Percentiles rank a stretch among this genome's conserved stretches.
These are phyloP conservation scores for Parathielavia hyrcaniae DNA, from an alignment of 495 filamentous ascomycete genomes.

Conservation along the genomic window DNA sequence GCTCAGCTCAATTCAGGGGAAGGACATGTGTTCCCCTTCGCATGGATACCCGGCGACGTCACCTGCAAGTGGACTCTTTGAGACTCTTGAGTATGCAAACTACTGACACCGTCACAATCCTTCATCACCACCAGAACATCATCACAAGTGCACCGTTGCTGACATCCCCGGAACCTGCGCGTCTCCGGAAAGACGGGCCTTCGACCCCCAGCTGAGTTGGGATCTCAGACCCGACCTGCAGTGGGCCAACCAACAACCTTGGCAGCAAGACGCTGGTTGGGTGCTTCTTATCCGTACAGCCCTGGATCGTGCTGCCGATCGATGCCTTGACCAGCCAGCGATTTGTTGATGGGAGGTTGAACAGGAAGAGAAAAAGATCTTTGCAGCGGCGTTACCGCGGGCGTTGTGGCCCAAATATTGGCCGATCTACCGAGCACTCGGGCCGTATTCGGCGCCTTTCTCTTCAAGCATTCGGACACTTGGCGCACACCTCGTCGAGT, in stretches of 20 bases:
- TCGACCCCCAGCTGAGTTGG: too few species aligned
- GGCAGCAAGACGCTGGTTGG: neutral
- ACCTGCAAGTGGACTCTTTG: too few species aligned
- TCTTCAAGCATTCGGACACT: neutral
- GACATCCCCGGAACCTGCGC: too few species aligned
- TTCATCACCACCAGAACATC: too few species aligned
- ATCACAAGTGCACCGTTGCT: too few species aligned
- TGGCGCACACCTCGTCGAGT: neutral
- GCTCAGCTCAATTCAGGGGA: too few species aligned
- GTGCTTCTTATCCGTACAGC: neutral
- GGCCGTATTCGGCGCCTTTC: constrained; percentile 16
- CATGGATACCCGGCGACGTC: too few species aligned
- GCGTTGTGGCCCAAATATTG: constrained; percentile 1
- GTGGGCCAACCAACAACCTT: neutral
- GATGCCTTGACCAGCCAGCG: neutral
- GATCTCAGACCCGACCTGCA: too few species aligned
- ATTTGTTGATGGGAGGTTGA: neutral
- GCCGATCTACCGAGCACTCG: constrained; percentile 10
- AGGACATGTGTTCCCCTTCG: too few species aligned
- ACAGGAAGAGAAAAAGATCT: neutral
- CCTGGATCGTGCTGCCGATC: neutral
- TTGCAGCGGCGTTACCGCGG: constrained; percentile 13
- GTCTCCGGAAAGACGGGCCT: too few species aligned
- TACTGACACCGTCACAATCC: too few species aligned
- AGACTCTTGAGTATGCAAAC: too few species aligned